phyloP scores from a whole-genome alignment of 371 early-diverging fungal species.

The Rhizopus stolonifer region DNA sequence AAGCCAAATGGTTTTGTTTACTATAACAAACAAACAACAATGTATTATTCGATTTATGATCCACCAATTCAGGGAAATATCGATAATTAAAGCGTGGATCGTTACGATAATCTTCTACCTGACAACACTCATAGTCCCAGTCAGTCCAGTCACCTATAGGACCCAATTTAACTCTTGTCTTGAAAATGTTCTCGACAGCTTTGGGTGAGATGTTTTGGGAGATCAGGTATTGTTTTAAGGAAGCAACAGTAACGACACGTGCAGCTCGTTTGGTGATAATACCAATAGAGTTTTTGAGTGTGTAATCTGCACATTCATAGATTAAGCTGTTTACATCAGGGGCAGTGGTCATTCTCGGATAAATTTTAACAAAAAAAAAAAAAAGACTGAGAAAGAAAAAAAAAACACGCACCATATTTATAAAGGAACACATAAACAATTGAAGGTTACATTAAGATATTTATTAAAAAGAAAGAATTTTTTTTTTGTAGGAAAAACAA shows the following conservation, averaged over 20 bases:
- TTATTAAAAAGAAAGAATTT: too few relatives aligned
- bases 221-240: conserved; percentile 52
- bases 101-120: background rate
- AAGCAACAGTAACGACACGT: conserved; percentile 53
- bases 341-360: too few relatives aligned
- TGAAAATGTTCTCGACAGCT: background rate
- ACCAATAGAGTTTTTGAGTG: conserved; percentile 51
- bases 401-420: too few relatives aligned
- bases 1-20: background rate
- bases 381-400: too few relatives aligned
- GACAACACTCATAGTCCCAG: conserved; percentile 15
- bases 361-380: too few relatives aligned
- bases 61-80: conserved; percentile 7
- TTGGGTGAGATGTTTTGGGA: conserved; percentile 23
- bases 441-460: too few relatives aligned
- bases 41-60: background rate
- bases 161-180: background rate
- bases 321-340: too few relatives aligned
- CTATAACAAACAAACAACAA: conserved; percentile 8
- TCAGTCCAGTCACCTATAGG: conserved; percentile 1
- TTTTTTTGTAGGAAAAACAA: too few relatives aligned
- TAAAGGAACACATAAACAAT: too few relatives aligned
- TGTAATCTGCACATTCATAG: conserved; percentile 53
- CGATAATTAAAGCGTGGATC: conserved; percentile 15
- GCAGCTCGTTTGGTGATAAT: conserved; percentile 49